Evolutionary conservation across 129 eudicot genomes (phyloP).

Genomic region (Flaveria robusta): DNA sequence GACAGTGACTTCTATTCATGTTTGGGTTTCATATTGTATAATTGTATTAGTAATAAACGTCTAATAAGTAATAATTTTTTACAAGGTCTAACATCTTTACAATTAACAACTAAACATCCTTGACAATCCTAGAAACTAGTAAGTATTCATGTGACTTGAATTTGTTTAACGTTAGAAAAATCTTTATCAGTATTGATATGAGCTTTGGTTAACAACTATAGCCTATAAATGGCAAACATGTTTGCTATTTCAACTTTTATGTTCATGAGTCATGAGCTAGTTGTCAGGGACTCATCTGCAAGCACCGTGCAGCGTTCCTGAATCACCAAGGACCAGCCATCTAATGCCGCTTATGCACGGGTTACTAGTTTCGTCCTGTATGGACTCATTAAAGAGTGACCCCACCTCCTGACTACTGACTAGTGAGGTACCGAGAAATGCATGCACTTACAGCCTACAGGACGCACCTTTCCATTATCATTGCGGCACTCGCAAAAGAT

Average conservation of each 20-base stretch:
- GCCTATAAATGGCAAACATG: neutral
- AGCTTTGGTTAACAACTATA: neutral
- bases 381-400: neutral
- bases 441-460: neutral
- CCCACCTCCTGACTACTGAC: neutral
- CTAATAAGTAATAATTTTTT: no score
- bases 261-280: neutral
- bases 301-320: neutral
- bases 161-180: neutral
- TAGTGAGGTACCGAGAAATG: neutral
- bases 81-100: neutral
- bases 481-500: neutral
- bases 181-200: neutral
- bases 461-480: neutral
- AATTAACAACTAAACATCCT: neutral
- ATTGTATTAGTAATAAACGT: no score
- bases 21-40: no score
- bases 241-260: neutral
- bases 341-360: neutral
- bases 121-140: neutral
- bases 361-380: neutral
- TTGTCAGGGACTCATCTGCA: no score
- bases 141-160: neutral
- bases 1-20: no score
- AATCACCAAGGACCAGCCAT: neutral